Percentiles rank a stretch among this genome's conserved stretches.
Evolutionary conservation across 441 rosid genomes (phyloP).

Genomic region (Euphorbia schlechtendalii): DNA sequence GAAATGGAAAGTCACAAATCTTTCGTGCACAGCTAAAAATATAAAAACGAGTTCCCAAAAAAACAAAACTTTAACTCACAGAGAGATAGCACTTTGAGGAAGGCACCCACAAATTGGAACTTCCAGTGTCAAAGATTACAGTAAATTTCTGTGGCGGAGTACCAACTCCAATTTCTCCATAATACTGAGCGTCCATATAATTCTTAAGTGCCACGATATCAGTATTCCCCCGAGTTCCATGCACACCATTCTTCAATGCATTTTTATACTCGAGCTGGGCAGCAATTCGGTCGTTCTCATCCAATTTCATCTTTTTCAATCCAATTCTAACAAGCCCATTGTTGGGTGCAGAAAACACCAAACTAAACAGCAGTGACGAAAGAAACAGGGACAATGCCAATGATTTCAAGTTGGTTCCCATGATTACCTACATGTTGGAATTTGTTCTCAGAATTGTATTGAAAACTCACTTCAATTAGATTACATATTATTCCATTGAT

Average conservation of each 20-base stretch:
- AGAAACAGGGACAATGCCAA: constrained; percentile 31
- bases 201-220: constrained; percentile 62
- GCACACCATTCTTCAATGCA: constrained; percentile 31
- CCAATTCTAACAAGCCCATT: constrained; percentile 53
- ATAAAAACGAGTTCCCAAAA: not conserved
- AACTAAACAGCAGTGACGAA: constrained; percentile 29
- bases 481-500: not conserved
- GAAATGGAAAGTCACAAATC: not conserved
- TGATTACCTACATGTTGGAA: constrained; percentile 32
- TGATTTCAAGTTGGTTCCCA: constrained; percentile 30
- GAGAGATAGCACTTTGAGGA: constrained; percentile 63
- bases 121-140: constrained; percentile 82
- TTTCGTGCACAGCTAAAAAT: not conserved
- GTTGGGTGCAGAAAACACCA: constrained; percentile 30
- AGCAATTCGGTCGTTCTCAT: constrained; percentile 36
- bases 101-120: constrained; percentile 86
- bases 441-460: not conserved
- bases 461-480: not conserved
- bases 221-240: constrained; percentile 31
- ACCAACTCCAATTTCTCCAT: constrained; percentile 69
- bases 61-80: constrained; percentile 28
- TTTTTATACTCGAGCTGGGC: constrained; percentile 33
- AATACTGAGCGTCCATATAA: constrained; percentile 79
- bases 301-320: constrained; percentile 54
- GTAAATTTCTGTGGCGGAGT: constrained; percentile 73